These are phyloP conservation scores for Talaromyces sp. DNA, from an alignment of 2,329 filamentous ascomycete species.

Conservation along the genomic window DNA sequence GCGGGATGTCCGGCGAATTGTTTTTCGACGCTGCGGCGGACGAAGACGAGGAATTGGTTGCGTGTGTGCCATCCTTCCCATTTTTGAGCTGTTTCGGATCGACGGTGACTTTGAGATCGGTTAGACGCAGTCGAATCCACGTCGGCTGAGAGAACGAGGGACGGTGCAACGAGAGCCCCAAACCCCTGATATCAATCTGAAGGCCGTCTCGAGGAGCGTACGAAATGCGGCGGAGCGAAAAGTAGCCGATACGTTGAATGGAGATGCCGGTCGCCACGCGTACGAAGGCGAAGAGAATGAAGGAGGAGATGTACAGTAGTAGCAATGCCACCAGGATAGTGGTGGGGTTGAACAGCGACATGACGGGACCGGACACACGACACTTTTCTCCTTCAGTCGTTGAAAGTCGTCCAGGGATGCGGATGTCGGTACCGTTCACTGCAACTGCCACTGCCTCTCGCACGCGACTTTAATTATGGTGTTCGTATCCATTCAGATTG, in stretches of 20 bases:
- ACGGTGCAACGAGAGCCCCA: conserved; percentile 83
- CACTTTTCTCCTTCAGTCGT: background rate
- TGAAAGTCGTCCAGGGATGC: background rate
- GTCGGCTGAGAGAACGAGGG: conserved; percentile 97
- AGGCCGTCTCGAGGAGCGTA: conserved; percentile 87
- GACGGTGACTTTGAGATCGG: conserved; percentile 77
- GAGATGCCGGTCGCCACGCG: conserved; percentile 91
- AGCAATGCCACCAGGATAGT: conserved; percentile 84
- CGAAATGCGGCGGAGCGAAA: conserved; percentile 83
- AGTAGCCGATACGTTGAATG: conserved; percentile 90
- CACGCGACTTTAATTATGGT: conserved; percentile 1
- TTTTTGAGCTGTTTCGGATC: conserved; percentile 63
- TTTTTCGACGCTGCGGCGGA: conserved; percentile 10
- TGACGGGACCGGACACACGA: conserved; percentile 26
- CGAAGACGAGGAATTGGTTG: conserved; percentile 18
- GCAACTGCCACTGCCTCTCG: background rate
- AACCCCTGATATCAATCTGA: conserved; percentile 80
- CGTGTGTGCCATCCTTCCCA: conserved; percentile 27
- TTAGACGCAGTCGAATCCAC: conserved; percentile 86
- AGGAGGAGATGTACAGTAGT: conserved; percentile 83
- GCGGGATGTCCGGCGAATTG: conserved; percentile 14
- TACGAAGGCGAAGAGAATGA: conserved; percentile 87
- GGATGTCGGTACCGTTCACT: background rate
- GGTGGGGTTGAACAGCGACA: conserved; percentile 58
- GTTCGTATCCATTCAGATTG: conserved; percentile 15